phyloP scores from a whole-genome alignment of 2,329 filamentous ascomycete species.

The Fusarium sororula region DNA sequence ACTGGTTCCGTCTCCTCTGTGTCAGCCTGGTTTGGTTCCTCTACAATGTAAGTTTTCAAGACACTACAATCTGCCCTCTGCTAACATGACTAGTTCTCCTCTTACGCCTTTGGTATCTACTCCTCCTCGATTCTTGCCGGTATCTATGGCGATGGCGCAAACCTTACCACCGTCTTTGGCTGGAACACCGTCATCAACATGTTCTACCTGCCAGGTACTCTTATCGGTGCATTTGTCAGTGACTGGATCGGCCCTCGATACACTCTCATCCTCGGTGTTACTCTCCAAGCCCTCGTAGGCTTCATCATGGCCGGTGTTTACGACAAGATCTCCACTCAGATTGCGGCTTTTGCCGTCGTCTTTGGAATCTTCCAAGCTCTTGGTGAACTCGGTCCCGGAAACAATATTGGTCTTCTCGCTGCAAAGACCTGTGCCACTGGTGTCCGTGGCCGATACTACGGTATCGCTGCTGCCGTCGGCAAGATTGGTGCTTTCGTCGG shows the following conservation, averaged over 20 bases:
- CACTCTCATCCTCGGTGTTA: slow-evolving; percentile 76
- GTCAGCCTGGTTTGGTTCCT: slow-evolving; percentile 86
- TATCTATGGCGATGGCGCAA: slow-evolving; percentile 66
- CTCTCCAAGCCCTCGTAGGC: slow-evolving; percentile 78
- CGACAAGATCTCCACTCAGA: slow-evolving; percentile 66
- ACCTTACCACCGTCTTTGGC: slow-evolving; percentile 81
- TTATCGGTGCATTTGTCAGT: slow-evolving; percentile 78
- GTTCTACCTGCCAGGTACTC: slow-evolving; percentile 87
- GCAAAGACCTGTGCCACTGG: slow-evolving; percentile 89
- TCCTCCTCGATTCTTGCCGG: slow-evolving; percentile 76
- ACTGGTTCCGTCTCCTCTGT: slow-evolving; percentile 75
- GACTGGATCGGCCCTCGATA: slow-evolving; percentile 83
- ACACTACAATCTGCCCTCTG: neutral
- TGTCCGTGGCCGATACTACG: slow-evolving; percentile 79
- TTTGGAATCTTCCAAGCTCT: slow-evolving; percentile 52
- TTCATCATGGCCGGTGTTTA: slow-evolving; percentile 92
- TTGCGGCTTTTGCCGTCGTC: slow-evolving; percentile 50
- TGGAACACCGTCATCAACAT: slow-evolving; percentile 91
- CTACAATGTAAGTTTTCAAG: slow-evolving; percentile 66
- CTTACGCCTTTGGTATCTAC: slow-evolving; percentile 89
- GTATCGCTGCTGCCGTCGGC: slow-evolving; percentile 75
- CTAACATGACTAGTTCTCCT: slow-evolving; percentile 66
- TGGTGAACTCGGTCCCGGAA: slow-evolving; percentile 76
- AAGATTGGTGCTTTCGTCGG: slow-evolving; percentile 88
- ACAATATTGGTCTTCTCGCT: slow-evolving; percentile 89